Conservation (phyloP, 164 flowering plant genomes). For the Magnolia officinalis region DNA sequence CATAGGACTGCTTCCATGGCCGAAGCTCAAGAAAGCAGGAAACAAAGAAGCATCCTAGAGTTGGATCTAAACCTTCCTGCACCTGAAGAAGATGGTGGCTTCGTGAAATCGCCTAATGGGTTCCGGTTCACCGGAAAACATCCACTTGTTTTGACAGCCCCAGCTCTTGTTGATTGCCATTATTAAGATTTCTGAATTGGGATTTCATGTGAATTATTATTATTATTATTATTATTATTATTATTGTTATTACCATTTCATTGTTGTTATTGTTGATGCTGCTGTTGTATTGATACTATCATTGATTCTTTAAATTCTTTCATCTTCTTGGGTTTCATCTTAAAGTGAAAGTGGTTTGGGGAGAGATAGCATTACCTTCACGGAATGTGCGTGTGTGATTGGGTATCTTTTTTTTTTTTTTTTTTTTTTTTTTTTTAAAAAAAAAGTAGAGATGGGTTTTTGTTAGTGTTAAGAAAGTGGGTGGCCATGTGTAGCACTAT, state of each 20-base stretch:
- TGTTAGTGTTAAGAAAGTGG: conserved; percentile 9
- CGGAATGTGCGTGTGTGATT: conserved; percentile 26
- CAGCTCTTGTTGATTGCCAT: conserved; percentile 69
- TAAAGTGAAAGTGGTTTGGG: not conserved
- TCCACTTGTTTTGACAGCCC: conserved; percentile 46
- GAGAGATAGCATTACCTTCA: conserved; percentile 14
- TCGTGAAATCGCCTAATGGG: conserved; percentile 7
- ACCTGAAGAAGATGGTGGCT: conserved; percentile 50
- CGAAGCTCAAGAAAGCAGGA: conserved; percentile 20
- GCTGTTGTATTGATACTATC: not conserved
- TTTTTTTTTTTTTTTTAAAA: not conserved
- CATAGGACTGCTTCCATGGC: conserved; percentile 30
- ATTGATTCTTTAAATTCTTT: conserved; percentile 16
- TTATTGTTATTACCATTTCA: not conserved
- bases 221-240: conserved; percentile 12
- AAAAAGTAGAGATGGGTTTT: no score
- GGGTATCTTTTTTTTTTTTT: not conserved
- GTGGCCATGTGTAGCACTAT: conserved; percentile 14
- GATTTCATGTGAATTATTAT: conserved; percentile 9
- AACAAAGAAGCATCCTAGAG: conserved; percentile 29
- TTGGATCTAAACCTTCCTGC: conserved; percentile 90
- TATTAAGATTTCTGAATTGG: conserved; percentile 24
- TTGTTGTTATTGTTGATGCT: not conserved
- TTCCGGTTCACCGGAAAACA: conserved; percentile 23
- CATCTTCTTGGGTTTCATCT: not conserved